Evolutionary conservation across 495 filamentous ascomycete species (phyloP), one percentile per base, ranked within the genome.

Genomic region (Paragyromitra xinjiangensis): DNA sequence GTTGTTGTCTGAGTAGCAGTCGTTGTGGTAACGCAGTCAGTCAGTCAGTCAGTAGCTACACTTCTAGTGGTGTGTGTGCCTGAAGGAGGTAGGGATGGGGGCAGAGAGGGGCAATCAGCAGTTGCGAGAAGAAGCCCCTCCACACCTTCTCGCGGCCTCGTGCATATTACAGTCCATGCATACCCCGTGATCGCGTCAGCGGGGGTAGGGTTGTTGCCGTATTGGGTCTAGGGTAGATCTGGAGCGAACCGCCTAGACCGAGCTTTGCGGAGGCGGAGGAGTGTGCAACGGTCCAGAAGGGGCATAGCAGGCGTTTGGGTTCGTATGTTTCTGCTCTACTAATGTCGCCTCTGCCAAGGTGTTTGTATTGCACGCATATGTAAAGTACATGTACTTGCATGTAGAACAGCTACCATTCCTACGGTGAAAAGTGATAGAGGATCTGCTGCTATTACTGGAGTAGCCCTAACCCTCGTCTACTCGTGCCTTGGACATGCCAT

Each of bases 111-210:
- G 77, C 75, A 79, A 34, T 64, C 65, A 70, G 77, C 42, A 42
- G 69, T 53, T 56, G 22, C 53, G 51, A 22, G 77, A 51, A 42
- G 50, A 51, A 78, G 75, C 77, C 77, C 77, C 77, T 78, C 77
- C 77, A 79, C 77, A 79, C 77, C 71, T 77, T 55, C 69, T 73
- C 62, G 51, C 26, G 61, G 69, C 66, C 74, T 77, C 34, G 74
- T 77, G 74, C 74, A 75, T 75, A 72, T 67, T 11, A 12, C 61
- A 45, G 39, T 1, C 61, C n/a, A 71, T 58, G 11, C 58, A 29
- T 19, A 77, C 51, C 73, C 74, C 74, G 74, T 77, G 74, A 73
- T 73, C 69, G 74, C 74, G 63, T 77, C 74, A 77, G 73, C 74
- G 48, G 67, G 26, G 37, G 5, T 19, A 70, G 56, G 14, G 50